These are phyloP conservation scores for Phaffia rhodozyma DNA, from an alignment of 1,284 basidiomycete species.

Conservation along the genomic window DNA sequence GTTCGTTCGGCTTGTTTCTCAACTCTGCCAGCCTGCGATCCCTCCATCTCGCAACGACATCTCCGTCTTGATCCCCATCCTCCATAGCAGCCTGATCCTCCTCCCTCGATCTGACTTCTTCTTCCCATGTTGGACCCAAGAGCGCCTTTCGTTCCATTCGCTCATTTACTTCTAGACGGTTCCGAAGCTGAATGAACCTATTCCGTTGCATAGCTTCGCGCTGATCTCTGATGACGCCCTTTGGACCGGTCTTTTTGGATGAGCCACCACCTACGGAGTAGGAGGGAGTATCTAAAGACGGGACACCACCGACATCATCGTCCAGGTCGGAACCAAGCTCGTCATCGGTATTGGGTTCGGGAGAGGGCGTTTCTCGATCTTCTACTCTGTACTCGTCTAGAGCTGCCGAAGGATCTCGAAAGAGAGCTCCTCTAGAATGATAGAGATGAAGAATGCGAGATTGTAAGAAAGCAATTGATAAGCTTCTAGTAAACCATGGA, in stretches of 20 bases:
- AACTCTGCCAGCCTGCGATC: not conserved
- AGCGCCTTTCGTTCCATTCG: conserved; percentile 25
- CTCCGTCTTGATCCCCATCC: conserved; percentile 3
- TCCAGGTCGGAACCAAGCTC: conserved; percentile 26
- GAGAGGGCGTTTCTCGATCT: conserved; percentile 15
- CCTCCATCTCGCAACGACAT: not conserved
- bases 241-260: conserved; percentile 28
- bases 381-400: conserved; percentile 12
- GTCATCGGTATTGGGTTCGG: conserved; percentile 25
- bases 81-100: conserved; percentile 24
- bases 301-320: not conserved
- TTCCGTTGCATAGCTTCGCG: conserved; percentile 12
- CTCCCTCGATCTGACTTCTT: too few relatives aligned
- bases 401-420: not conserved
- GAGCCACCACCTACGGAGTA: conserved; percentile 7
- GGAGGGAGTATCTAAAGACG: not conserved
- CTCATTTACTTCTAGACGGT: not conserved
- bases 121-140: conserved; percentile 22
- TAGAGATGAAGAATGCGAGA: too few relatives aligned
- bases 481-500: too few relatives aligned
- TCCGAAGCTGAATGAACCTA: too few relatives aligned
- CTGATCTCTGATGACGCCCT: conserved; percentile 32
- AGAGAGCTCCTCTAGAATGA: not conserved
- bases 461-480: too few relatives aligned
- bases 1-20: not conserved